These are phyloP conservation scores for Fusarium setosum DNA, from an alignment of 2,329 filamentous ascomycete genomes.

Conservation along the genomic window DNA sequence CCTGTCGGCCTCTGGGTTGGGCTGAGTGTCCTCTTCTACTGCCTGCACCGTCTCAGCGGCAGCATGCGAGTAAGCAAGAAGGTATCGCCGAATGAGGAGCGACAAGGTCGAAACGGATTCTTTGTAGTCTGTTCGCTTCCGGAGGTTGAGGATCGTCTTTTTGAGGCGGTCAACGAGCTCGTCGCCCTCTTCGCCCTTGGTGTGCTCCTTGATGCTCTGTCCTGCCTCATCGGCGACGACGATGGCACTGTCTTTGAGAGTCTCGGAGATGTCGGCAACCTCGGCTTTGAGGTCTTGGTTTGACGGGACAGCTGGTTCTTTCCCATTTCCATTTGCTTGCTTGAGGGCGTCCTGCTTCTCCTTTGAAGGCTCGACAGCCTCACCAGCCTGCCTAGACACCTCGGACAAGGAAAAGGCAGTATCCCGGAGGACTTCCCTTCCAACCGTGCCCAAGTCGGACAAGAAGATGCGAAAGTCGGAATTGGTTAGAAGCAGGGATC, in stretches of 20 bases:
- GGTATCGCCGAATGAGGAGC: conserved; percentile 81
- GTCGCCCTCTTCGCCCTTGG: conserved; percentile 77
- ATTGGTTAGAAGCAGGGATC: conserved; percentile 87
- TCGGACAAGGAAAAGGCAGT: conserved; percentile 83
- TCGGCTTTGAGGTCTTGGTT: conserved; percentile 73
- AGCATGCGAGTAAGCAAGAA: conserved; percentile 79
- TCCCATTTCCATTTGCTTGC: conserved; percentile 42
- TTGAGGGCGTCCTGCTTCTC: conserved; percentile 68
- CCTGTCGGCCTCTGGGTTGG: conserved; percentile 79
- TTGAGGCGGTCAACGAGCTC: conserved; percentile 82
- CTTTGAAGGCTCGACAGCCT: conserved; percentile 76
- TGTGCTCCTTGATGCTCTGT: conserved; percentile 78
- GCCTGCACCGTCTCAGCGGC: conserved; percentile 74
- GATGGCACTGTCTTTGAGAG: conserved; percentile 64
- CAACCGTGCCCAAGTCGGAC: conserved; percentile 81
- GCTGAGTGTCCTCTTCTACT: conserved; percentile 76
- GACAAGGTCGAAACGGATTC: conserved; percentile 86
- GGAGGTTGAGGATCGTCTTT: conserved; percentile 77
- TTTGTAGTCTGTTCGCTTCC: conserved; percentile 83
- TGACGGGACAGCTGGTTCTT: conserved; percentile 55
- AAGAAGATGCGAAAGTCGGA: conserved; percentile 90
- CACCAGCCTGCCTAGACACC: conserved; percentile 79
- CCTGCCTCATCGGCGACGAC: conserved; percentile 69
- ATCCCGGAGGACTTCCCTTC: conserved; percentile 86
- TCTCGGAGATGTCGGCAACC: conserved; percentile 64